Base-by-base conservation (phyloP, 2,329 filamentous ascomycete genomes). In the Xylariales sp. region DNA sequence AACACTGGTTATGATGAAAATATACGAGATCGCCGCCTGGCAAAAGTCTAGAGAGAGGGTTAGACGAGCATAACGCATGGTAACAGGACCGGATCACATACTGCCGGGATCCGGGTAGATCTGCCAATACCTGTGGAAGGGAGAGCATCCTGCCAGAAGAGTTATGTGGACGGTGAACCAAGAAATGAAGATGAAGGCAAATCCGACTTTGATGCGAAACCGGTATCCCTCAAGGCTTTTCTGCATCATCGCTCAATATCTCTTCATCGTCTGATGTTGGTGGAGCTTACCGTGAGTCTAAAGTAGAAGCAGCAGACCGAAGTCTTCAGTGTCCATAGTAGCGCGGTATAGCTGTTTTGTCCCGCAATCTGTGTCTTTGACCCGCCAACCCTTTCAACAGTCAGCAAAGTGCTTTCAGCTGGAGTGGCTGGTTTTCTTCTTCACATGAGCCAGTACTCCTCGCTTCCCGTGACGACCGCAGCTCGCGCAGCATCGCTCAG, bases 71-170 rank as follows among this genome's bases (percentile, higher is more conserved):
- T n/a, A n/a, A n/a, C n/a, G n/a, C n/a, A n/a, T n/a, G n/a, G n/a
- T n/a, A n/a, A n/a, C n/a, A n/a, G n/a, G n/a, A n/a, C n/a, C n/a
- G n/a, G n/a, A n/a, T n/a, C 5, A 45, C 42, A 19, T 39, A 47
- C 45, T 45, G 8, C 42, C 45, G 11, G 45, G 45, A 27, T 47
- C 38, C 3, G 45, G 45, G 31, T 47, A 24, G 22, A 47, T 43
- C 21, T 47, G 45, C 45, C 45, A 47, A 28, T 45, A 40, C 25
- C 34, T 45, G 25, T 33, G 27, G 24, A 45, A 42, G 14, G 45
- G 45, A 16, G 19, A 12, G 29, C 45, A 47, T 3, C 24, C 29
- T 11, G 31, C 43, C 10, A 45, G 21, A 2, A 45, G 31, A 10
- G 43, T 47, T 16, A 45, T 12, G n/a, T 43, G 39, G 19, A 45